Conservation (phyloP, 345 rosid species). For the Linum trigynum region DNA sequence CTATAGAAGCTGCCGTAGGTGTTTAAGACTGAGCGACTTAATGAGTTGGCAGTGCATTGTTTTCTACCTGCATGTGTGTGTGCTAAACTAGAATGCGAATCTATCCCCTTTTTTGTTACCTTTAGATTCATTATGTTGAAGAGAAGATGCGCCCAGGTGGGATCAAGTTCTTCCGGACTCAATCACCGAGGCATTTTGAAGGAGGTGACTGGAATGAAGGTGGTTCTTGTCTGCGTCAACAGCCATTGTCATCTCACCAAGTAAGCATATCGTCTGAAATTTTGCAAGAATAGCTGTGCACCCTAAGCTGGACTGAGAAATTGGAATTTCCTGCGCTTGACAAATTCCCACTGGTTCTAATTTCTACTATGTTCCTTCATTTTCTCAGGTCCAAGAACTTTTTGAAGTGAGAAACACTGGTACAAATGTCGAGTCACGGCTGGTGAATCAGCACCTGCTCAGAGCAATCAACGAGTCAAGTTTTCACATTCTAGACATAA, state of each 20-base stretch:
- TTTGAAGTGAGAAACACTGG: conserved; percentile 58
- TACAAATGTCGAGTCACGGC: conserved; percentile 64
- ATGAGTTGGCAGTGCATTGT: too few relatives aligned
- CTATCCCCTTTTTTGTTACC: background rate
- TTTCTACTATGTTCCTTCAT: background rate
- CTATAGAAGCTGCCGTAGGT: background rate
- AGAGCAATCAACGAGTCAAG: conserved; percentile 39
- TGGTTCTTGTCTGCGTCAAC: conserved; percentile 60
- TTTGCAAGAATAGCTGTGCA: too few relatives aligned
- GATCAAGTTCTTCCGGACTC: conserved; percentile 59
- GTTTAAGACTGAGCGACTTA: too few relatives aligned
- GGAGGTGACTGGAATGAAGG: conserved; percentile 99
- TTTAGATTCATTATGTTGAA: conserved; percentile 40
- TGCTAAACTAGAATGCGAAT: background rate
- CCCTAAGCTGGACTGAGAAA: too few relatives aligned
- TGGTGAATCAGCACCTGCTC: conserved; percentile 56
- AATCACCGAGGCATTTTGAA: conserved; percentile 95
- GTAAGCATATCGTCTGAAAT: conserved; percentile 32
- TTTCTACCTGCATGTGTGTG: too few relatives aligned
- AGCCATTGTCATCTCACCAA: conserved; percentile 45
- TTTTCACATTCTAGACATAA: conserved; percentile 63
- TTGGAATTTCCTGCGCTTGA: too few relatives aligned
- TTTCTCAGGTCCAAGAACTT: conserved; percentile 54
- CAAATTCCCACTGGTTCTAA: background rate
- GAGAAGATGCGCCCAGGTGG: conserved; percentile 34